A percentile compares a stretch with the other conserved stretches of the same genome.
These are phyloP conservation scores for Aspergillus alliaceus DNA, from an alignment of 2,329 filamentous ascomycete genomes.

Conservation along the genomic window DNA sequence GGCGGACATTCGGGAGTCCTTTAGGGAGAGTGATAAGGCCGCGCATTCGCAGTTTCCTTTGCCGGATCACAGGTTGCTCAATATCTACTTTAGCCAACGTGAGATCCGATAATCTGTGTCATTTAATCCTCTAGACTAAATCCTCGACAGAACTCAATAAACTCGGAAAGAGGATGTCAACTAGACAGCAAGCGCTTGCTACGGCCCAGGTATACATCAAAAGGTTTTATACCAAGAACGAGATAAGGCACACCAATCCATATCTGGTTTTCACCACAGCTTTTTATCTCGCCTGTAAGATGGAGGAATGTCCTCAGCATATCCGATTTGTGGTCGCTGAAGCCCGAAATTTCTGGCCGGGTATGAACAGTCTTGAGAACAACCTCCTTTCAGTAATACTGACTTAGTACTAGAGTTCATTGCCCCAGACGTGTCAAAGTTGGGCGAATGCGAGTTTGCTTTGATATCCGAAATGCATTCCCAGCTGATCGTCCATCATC, in stretches of 20 bases:
- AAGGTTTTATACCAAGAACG: conserved; percentile 86
- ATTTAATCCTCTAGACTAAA: conserved; percentile 1
- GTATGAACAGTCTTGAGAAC: conserved; percentile 38
- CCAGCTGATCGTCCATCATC: conserved; percentile 86
- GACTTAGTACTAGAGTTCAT: conserved; percentile 58
- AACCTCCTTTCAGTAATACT: conserved; percentile 7
- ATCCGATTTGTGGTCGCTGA: conserved; percentile 88
- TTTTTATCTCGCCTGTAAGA: conserved; percentile 94
- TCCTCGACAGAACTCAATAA: conserved; percentile 67
- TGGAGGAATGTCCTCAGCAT: conserved; percentile 96
- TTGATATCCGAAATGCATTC: conserved; percentile 89
- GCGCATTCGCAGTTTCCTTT: conserved; percentile 78
- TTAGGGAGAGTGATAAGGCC: conserved; percentile 73
- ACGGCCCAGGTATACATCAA: conserved; percentile 95
- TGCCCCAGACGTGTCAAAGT: conserved; percentile 73
- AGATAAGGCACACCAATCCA: conserved; percentile 89
- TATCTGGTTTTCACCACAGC: conserved; percentile 92
- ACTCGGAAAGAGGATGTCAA: conserved; percentile 77
- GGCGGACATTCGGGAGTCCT: conserved; percentile 68
- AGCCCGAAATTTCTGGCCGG: conserved; percentile 79
- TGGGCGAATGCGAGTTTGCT: conserved; percentile 92
- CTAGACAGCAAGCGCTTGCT: conserved; percentile 88
- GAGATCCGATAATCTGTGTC: conserved; percentile 33
- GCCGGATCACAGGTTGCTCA: conserved; percentile 77
- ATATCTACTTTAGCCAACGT: conserved; percentile 93